Conservation (phyloP, 2,329 filamentous ascomycete genomes). For the Chaetomium sp. region DNA sequence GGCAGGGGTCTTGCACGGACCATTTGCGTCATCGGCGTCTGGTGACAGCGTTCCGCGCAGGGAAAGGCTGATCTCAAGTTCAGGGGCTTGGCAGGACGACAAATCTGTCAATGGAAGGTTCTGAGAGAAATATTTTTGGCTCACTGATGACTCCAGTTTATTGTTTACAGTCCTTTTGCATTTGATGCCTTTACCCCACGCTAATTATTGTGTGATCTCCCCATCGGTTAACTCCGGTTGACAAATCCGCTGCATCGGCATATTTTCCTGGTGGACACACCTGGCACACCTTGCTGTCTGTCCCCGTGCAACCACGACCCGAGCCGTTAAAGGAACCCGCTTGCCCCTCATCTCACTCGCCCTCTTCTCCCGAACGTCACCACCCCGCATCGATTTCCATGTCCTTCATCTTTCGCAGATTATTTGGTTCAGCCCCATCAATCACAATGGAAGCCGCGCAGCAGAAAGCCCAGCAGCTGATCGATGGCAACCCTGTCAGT, state of each 20-base stretch:
- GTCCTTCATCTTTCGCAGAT: constrained; percentile 67
- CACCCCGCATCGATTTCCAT: constrained; percentile 41
- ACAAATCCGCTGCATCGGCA: constrained; percentile 20
- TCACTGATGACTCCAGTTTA: constrained; percentile 6
- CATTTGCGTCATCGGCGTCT: constrained; percentile 30
- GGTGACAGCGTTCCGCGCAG: neutral
- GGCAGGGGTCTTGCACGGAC: constrained; percentile 14
- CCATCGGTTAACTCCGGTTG: constrained; percentile 6
- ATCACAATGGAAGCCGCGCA: constrained; percentile 80
- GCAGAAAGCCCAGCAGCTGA: constrained; percentile 80
- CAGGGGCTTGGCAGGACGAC: constrained; percentile 14
- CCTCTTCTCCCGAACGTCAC: constrained; percentile 23
- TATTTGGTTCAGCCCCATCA: constrained; percentile 67
- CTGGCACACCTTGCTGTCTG: neutral
- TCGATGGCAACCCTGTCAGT: constrained; percentile 87
- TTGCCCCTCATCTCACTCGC: constrained; percentile 26
- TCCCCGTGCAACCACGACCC: constrained; percentile 1
- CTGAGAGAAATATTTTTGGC: neutral
- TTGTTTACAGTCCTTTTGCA: neutral
- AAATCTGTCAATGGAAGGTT: neutral
- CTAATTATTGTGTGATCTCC: neutral
- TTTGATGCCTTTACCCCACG: neutral
- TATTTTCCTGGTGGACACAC: neutral
- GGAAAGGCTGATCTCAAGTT: constrained; percentile 24
- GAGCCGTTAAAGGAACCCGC: constrained; percentile 20